phyloP scores from a whole-genome alignment of 768 basidiomycete genomes.

The Cystoderma amianthinum region DNA sequence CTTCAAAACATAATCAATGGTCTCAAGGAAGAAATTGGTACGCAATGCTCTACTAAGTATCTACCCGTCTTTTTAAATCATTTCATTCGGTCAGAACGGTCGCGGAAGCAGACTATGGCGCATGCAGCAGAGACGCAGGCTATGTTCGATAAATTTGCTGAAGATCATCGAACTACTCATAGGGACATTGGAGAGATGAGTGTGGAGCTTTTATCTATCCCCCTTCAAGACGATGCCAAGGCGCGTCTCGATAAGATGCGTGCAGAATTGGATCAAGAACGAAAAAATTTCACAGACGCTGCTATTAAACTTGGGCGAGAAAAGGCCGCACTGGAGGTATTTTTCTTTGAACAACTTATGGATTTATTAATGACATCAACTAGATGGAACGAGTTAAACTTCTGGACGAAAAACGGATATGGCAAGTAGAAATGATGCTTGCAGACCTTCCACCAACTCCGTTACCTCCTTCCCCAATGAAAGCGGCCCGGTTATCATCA shows the following conservation, averaged over 20 bases:
- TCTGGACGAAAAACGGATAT: constrained; percentile 66
- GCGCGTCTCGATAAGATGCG: constrained; percentile 45
- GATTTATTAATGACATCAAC: background rate
- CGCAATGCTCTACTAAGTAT: constrained; percentile 8
- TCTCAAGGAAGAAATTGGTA: constrained; percentile 56
- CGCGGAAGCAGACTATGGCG: constrained; percentile 35
- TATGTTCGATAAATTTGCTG: constrained; percentile 48
- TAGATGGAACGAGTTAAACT: constrained; percentile 59
- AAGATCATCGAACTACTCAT: constrained; percentile 29
- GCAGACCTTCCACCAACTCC: constrained; percentile 47
- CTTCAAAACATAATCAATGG: constrained; percentile 42
- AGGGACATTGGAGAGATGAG: constrained; percentile 35
- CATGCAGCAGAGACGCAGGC: constrained; percentile 41
- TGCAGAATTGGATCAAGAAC: constrained; percentile 58
- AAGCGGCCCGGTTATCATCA: constrained; percentile 13
- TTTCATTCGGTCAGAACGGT: constrained; percentile 29
- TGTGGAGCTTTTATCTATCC: constrained; percentile 45
- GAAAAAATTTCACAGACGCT: constrained; percentile 56
- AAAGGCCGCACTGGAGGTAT: constrained; percentile 60
- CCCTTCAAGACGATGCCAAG: constrained; percentile 46
- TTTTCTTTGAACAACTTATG: constrained; percentile 1
- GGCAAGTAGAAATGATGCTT: constrained; percentile 60
- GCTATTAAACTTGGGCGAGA: constrained; percentile 59
- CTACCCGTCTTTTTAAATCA: background rate
- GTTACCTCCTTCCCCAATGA: constrained; percentile 15